phyloP scores from a whole-genome alignment of 306 rosid genomes.

The Vigna radiata region DNA sequence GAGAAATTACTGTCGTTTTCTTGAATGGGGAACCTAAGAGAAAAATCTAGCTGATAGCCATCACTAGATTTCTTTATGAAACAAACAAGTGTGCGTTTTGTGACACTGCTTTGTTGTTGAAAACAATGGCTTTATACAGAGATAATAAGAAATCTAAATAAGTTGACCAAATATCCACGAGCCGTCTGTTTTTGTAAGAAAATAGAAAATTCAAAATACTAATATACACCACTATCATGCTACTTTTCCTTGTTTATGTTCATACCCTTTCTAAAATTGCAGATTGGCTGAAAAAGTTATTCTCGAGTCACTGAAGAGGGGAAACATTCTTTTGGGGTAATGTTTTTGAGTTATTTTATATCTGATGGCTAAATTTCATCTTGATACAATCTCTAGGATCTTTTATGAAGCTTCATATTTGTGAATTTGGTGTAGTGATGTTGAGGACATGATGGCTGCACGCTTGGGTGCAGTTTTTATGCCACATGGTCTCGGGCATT shows the following conservation, averaged over 20 bases:
- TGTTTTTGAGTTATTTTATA: slow-evolving; percentile 24
- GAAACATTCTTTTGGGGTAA: slow-evolving; percentile 71
- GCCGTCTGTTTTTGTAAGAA: neutral
- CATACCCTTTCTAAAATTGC: slow-evolving; percentile 47
- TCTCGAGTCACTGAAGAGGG: slow-evolving; percentile 70
- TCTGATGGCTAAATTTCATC: slow-evolving; percentile 25
- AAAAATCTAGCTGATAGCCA: slow-evolving; percentile 13
- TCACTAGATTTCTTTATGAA: neutral
- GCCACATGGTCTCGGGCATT: slow-evolving; percentile 97
- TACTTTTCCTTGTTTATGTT: slow-evolving; percentile 37
- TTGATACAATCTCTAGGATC: slow-evolving; percentile 20
- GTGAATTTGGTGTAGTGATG: slow-evolving; percentile 59
- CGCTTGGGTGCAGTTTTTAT: slow-evolving; percentile 82
- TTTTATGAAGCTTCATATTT: slow-evolving; percentile 3
- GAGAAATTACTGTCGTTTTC: slow-evolving; percentile 9
- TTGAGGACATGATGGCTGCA: slow-evolving; percentile 73
- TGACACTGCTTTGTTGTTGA: slow-evolving; percentile 19
- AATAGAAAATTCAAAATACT: slow-evolving; percentile 6
- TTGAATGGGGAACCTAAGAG: slow-evolving; percentile 8
- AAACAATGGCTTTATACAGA: neutral
- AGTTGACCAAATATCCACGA: slow-evolving; percentile 9
- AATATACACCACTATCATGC: neutral
- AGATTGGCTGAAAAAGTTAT: slow-evolving; percentile 86
- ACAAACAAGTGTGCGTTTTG: neutral
- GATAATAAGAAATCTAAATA: slow-evolving; percentile 19